Conservation (phyloP, 1,284 basidiomycete species). For the Clitocybe nebularis region DNA sequence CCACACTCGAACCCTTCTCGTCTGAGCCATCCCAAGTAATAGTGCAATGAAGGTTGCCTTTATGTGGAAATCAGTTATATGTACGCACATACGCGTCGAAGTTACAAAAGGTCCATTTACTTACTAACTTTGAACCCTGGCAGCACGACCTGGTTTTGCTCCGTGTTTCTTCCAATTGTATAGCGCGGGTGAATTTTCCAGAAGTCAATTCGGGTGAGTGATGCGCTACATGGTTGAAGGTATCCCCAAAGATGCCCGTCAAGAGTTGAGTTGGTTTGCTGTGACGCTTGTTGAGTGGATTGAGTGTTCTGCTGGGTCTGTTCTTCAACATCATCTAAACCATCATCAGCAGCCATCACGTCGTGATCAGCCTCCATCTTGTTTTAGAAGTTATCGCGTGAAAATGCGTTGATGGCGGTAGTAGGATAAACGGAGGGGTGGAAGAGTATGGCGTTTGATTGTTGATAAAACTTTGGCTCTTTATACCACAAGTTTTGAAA, state of each 20-base stretch:
- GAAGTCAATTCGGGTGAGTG: constrained; percentile 54
- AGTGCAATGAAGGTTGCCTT: constrained; percentile 65
- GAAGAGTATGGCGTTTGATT: not conserved
- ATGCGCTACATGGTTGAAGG: constrained; percentile 54
- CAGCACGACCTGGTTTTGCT: constrained; percentile 51
- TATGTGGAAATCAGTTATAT: not conserved
- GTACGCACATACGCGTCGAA: no score
- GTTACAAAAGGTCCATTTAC: constrained; percentile 28
- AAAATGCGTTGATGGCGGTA: not conserved
- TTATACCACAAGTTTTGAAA: no score
- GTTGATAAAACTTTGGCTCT: no score
- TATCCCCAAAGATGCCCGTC: constrained; percentile 64
- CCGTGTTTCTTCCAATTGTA: constrained; percentile 50
- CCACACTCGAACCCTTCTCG: constrained; percentile 48
- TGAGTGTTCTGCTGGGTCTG: constrained; percentile 41
- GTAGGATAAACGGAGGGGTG: not conserved
- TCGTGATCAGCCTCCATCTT: constrained; percentile 7
- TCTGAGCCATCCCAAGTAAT: constrained; percentile 68
- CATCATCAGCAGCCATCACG: constrained; percentile 23
- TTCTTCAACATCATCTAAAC: constrained; percentile 20
- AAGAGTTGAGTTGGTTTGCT: constrained; percentile 29
- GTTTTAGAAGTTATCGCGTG: no score
- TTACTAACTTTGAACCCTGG: constrained; percentile 71
- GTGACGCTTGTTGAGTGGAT: constrained; percentile 49
- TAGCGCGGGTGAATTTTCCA: constrained; percentile 45